Percentiles rank a stretch among this genome's conserved stretches.
Evolutionary conservation across 192 early-diverging fungal species (phyloP).

Genomic region (Coemansia sp.): DNA sequence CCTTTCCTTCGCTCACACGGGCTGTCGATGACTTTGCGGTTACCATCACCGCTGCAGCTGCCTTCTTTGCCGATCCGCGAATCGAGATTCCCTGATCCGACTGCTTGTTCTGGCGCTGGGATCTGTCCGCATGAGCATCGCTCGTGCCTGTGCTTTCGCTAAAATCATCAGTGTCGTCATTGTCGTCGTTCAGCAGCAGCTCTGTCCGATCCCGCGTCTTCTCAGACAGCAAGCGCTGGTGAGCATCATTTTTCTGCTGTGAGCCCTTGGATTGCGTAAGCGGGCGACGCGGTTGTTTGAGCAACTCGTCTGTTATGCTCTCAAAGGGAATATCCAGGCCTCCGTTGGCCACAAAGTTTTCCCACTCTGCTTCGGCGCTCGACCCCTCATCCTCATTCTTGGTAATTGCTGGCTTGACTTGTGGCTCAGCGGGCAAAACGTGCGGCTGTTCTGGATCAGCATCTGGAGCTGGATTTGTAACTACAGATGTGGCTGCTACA

Average conservation of each 20-base stretch:
- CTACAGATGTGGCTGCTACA: background rate
- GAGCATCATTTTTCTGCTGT: background rate
- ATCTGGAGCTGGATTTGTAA: background rate
- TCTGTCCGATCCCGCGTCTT: slow-evolving; percentile 14
- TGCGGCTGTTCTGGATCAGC: background rate
- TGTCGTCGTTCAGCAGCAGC: slow-evolving; percentile 16
- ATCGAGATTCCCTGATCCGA: slow-evolving; percentile 20
- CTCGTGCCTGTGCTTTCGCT: slow-evolving; percentile 11
- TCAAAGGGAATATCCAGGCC: slow-evolving; percentile 52
- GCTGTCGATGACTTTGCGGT: background rate
- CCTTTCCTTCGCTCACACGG: background rate
- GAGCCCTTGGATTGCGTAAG: background rate
- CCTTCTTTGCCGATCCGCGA: slow-evolving; percentile 28
- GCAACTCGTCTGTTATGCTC: slow-evolving; percentile 46
- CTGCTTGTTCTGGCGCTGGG: slow-evolving; percentile 1
- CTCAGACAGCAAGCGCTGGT: background rate
- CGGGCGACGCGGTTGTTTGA: slow-evolving; percentile 26
- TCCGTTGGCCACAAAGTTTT: slow-evolving; percentile 55
- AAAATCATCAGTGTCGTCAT: slow-evolving; percentile 30
- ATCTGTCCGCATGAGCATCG: background rate
- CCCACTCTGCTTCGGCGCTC: slow-evolving; percentile 46
- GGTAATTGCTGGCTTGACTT: background rate
- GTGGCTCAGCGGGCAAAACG: background rate
- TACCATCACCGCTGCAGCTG: background rate
- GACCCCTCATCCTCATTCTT: slow-evolving; percentile 20